Conservation (phyloP, 1,284 basidiomycete species). For the Anthracocystis walkeri region DNA sequence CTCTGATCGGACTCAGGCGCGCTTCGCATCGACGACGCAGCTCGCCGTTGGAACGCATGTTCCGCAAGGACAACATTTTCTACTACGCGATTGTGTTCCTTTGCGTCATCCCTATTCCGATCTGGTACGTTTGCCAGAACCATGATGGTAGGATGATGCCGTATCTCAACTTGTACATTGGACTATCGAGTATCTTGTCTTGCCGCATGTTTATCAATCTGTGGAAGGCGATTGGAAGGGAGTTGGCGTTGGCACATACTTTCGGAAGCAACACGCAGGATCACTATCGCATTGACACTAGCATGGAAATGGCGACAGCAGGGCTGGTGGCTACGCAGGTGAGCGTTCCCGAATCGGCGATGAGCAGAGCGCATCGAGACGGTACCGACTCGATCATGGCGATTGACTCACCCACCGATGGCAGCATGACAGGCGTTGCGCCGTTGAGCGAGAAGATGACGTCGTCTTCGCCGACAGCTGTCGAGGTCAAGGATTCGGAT, state of each 20-base stretch:
- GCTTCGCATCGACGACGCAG: constrained; percentile 39
- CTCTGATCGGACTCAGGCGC: constrained; percentile 39
- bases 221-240: constrained; percentile 53
- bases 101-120: constrained; percentile 49
- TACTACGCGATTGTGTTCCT: constrained; percentile 50
- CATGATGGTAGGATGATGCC: constrained; percentile 49
- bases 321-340: constrained; percentile 24
- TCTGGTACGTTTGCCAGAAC: constrained; percentile 41
- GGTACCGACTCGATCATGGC: constrained; percentile 25
- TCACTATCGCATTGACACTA: constrained; percentile 31
- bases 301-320: constrained; percentile 29
- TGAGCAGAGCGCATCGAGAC: not conserved
- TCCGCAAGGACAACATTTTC: constrained; percentile 51
- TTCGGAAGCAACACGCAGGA: constrained; percentile 38
- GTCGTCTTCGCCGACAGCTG: not conserved
- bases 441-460: constrained; percentile 29
- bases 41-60: constrained; percentile 48
- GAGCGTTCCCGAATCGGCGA: constrained; percentile 6
- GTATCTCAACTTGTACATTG: constrained; percentile 52
- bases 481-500: constrained; percentile 17
- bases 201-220: constrained; percentile 52
- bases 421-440: constrained; percentile 2
- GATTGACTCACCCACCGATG: not conserved
- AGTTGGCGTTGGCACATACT: constrained; percentile 45
- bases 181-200: constrained; percentile 43